Evolutionary conservation across 2,329 filamentous ascomycete species (phyloP).

Genomic region (Hypoxylon sp.): DNA sequence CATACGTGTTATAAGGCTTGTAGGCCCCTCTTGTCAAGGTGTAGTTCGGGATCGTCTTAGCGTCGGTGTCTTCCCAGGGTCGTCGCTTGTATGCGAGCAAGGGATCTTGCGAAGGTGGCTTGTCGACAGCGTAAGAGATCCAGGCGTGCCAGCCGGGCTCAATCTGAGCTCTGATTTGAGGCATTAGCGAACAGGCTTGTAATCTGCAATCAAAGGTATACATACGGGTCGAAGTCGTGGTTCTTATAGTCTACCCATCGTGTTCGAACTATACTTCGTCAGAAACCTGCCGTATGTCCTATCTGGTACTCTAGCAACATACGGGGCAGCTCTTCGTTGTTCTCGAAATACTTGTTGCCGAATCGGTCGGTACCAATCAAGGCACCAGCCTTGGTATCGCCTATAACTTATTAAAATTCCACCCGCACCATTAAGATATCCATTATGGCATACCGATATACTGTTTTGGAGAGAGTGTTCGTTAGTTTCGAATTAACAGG

Average conservation of each 20-base stretch:
- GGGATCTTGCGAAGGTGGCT: constrained; percentile 83
- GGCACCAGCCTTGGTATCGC: constrained; percentile 95
- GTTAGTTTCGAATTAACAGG: constrained; percentile 47
- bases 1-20: constrained; percentile 96
- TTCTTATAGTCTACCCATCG: constrained; percentile 98
- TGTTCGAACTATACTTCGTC: constrained; percentile 78
- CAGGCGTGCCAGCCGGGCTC: constrained; percentile 98
- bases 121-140: constrained; percentile 95
- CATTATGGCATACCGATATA: constrained; percentile 66
- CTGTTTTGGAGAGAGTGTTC: constrained; percentile 56
- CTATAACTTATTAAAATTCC: constrained; percentile 61
- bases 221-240: constrained; percentile 84
- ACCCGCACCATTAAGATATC: neutral
- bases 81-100: constrained; percentile 77
- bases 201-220: constrained; percentile 2
- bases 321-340: constrained; percentile 93
- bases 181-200: constrained; percentile 29
- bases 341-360: constrained; percentile 99
- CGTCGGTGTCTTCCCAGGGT: constrained; percentile 80
- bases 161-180: constrained; percentile 75
- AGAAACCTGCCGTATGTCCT: constrained; percentile 18
- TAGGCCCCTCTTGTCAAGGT: constrained; percentile 85
- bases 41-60: constrained; percentile 79
- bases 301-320: constrained; percentile 56
- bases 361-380: constrained; percentile 88